Conservation (phyloP, 768 basidiomycete genomes). For the Boletus huronensis region DNA sequence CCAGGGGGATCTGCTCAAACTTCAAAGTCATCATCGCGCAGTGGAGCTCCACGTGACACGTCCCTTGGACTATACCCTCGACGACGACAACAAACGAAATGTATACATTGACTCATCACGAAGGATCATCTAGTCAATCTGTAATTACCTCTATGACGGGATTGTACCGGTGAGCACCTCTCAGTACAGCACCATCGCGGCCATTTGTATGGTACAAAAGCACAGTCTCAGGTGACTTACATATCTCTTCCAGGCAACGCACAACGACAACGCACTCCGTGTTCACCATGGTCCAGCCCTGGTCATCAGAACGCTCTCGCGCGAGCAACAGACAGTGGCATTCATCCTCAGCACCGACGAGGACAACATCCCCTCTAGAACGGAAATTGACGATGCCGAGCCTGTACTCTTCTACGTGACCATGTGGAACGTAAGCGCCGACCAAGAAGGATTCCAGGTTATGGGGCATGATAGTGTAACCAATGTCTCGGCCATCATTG, state of each 20-base stretch:
- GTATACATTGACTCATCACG: too few relatives aligned
- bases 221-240: not conserved
- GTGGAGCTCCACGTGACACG: too few relatives aligned
- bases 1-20: too few relatives aligned
- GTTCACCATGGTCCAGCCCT: constrained; percentile 15
- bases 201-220: constrained; percentile 3
- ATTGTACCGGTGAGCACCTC: constrained; percentile 4
- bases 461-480: constrained; percentile 7
- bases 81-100: too few relatives aligned
- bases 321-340: constrained; percentile 13
- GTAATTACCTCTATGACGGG: not conserved
- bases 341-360: not conserved
- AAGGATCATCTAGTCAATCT: not conserved
- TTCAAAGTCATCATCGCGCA: too few relatives aligned
- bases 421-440: not conserved
- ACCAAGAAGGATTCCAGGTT: constrained; percentile 6
- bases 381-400: constrained; percentile 11
- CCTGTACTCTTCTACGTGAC: constrained; percentile 3
- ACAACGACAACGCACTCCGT: constrained; percentile 15
- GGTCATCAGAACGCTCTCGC: constrained; percentile 2
- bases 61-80: too few relatives aligned
- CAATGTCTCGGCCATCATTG: constrained; percentile 6
- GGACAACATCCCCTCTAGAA: not conserved
- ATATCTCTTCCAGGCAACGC: constrained; percentile 7
- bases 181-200: not conserved